Evolutionary conservation across 257 asterid species (phyloP).

Genomic region (Rauvolfia tetraphylla): DNA sequence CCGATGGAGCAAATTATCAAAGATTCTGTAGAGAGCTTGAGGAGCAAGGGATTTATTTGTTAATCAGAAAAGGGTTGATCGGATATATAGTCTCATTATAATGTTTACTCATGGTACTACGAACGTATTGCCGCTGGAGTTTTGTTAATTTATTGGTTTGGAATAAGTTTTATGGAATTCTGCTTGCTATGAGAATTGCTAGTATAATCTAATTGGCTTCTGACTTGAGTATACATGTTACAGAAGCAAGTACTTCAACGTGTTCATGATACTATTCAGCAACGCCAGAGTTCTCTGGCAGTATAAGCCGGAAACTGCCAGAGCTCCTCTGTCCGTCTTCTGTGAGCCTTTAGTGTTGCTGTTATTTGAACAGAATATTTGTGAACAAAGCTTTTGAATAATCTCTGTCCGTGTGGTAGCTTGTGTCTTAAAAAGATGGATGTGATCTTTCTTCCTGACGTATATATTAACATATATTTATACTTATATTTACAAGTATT

Average conservation of each 20-base stretch:
- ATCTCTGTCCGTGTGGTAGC: too few relatives aligned
- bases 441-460: too few relatives aligned
- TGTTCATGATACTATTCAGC: too few relatives aligned
- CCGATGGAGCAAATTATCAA: conserved; percentile 70
- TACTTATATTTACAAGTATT: too few relatives aligned
- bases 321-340: neutral
- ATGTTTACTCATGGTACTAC: neutral
- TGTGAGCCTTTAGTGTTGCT: neutral
- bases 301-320: neutral
- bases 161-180: neutral
- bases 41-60: conserved; percentile 55
- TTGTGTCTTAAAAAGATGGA: too few relatives aligned
- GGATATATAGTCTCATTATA: neutral
- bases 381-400: too few relatives aligned
- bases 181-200: neutral
- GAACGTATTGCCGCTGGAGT: neutral
- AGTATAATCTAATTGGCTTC: neutral
- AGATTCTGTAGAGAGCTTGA: conserved; percentile 76
- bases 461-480: too few relatives aligned
- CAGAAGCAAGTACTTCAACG: neutral
- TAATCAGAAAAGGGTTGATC: conserved; percentile 11
- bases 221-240: neutral
- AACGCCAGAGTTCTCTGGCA: neutral
- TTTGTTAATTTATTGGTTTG: neutral
- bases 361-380: too few relatives aligned